Evolutionary conservation across 139 green algal genomes (phyloP).

Genomic region (Astrephomene gubernaculifera): DNA sequence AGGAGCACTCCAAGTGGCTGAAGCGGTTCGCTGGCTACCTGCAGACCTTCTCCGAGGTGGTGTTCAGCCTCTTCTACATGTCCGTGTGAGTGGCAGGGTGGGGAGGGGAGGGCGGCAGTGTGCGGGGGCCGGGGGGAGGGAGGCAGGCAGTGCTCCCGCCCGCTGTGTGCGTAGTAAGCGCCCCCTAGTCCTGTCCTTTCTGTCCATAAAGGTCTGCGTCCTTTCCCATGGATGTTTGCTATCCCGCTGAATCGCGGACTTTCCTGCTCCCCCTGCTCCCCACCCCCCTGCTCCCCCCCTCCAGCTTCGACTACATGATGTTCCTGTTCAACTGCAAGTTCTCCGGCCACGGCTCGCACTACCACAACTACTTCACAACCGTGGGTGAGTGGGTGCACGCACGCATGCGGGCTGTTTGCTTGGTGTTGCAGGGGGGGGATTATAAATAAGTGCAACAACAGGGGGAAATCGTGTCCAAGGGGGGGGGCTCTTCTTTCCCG

Average conservation of each 20-base stretch:
- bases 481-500: too few relatives aligned
- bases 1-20: constrained; percentile 41
- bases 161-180: too few relatives aligned
- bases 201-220: too few relatives aligned
- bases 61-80: constrained; percentile 40
- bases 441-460: too few relatives aligned
- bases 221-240: too few relatives aligned
- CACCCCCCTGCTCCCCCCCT: neutral
- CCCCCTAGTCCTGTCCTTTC: too few relatives aligned
- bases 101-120: neutral
- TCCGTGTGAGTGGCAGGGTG: constrained; percentile 6
- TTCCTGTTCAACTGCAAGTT: constrained; percentile 36
- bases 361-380: constrained; percentile 1
- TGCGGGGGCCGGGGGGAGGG: neutral
- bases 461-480: too few relatives aligned
- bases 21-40: constrained; percentile 15
- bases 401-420: too few relatives aligned
- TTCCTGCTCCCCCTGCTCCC: neutral
- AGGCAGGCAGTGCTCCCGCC: too few relatives aligned
- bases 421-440: neutral
- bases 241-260: too few relatives aligned
- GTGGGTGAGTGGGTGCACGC: constrained; percentile 25
- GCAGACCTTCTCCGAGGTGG: constrained; percentile 11
- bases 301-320: constrained; percentile 34
- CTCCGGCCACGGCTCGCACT: neutral